Conservation (phyloP, 805 yeast genomes). For the Starmera dryadoides region DNA sequence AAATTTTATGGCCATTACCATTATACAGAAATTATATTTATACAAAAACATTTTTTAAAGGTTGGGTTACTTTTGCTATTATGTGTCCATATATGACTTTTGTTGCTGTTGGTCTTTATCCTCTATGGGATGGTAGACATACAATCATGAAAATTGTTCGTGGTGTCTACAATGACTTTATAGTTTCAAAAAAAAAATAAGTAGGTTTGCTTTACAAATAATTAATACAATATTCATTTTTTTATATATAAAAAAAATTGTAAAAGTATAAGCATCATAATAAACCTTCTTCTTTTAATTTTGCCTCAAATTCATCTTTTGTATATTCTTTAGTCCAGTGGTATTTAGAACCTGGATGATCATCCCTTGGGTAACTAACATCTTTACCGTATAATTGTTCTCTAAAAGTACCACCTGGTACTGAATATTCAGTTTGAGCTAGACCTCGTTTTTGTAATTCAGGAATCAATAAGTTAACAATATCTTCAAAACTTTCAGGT, state of each 20-base stretch:
- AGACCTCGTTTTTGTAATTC: conserved; percentile 26
- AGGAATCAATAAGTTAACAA: conserved; percentile 27
- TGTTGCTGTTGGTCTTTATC: background rate
- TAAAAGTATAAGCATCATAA: too few relatives aligned
- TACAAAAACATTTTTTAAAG: background rate
- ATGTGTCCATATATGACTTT: background rate
- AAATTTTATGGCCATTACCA: background rate
- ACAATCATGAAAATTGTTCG: background rate
- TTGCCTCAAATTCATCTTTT: conserved; percentile 4
- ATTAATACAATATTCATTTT: too few relatives aligned
- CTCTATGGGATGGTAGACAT: background rate
- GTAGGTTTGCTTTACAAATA: background rate
- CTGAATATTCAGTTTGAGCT: conserved; percentile 28
- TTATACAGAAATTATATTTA: background rate
- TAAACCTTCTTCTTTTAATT: too few relatives aligned
- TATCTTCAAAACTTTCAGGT: conserved; percentile 31
- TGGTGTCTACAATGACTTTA: background rate
- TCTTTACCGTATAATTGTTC: conserved; percentile 25
- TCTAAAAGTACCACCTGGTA: conserved; percentile 24
- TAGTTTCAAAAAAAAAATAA: background rate
- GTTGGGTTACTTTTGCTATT: background rate
- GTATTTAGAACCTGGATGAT: conserved; percentile 13
- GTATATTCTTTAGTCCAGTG: conserved; percentile 6
- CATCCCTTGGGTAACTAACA: conserved; percentile 3
- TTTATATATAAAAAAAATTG: too few relatives aligned